Evolutionary conservation across 306 rosid genomes (phyloP), one percentile per base, ranked within the genome.

Genomic region (Lathyrus oleraceus): DNA sequence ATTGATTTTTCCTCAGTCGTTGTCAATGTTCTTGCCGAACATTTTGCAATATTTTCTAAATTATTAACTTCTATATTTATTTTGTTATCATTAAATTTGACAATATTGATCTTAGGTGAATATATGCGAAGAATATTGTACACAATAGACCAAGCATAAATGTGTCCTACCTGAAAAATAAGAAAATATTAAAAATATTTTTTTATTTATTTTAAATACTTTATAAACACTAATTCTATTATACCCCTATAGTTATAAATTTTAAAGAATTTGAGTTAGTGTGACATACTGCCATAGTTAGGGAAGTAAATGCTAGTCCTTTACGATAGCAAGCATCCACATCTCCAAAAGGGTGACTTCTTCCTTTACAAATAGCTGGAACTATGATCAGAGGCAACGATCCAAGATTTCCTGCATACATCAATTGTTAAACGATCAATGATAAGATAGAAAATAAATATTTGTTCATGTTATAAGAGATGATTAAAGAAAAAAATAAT

Each of bases 91-190:
- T 72, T 66, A 36, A 23, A 72, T 30, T 20, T 61, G 61, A 16
- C 13, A 20, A 15, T 56, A 36, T 36, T 14, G 45, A 75, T 32
- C 67, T 72, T 65, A 11, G 44, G 16, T 45, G 76, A 23, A 76
- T 47, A 76, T 42, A 69, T 10, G 25, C 88, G 73, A 20, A 85
- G 63, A 67, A 79, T 7, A 62, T 74, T 61, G 79, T 64, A 81
- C 49, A 53, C 77, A 54, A 65, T 70, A 67, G 81, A 45, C 88
- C 88, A 85, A 54, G 30, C n/a, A 43, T 53, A 81, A 59, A 74
- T 17, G 62, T 48, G 20, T 43, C 86, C 84, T 44, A 79, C 1
- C 86, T 79, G 68, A 23, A 69, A 59, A 54, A 65, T 13, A 38
- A 70, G 7, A 61, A 70, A n/a, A 52, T 1, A 21, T 7, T 40